phyloP scores from a whole-genome alignment of 352 stramenopile genomes.

The Phytophthora niederhauseri region DNA sequence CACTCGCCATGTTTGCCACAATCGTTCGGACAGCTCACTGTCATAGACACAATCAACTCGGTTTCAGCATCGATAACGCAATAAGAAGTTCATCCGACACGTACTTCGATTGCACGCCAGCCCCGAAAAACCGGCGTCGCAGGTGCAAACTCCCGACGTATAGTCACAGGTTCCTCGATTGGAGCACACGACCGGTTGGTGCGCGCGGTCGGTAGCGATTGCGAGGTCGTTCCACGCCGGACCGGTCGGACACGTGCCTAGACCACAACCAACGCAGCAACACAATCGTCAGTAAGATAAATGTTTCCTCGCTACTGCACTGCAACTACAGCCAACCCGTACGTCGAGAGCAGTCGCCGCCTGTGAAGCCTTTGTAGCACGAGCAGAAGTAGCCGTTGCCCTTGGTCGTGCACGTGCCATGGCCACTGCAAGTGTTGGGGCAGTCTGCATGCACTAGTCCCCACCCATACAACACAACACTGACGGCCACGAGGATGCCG shows the following conservation, averaged over 20 bases:
- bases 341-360: slow-evolving; percentile 91
- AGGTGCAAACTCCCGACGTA: slow-evolving; percentile 67
- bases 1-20: slow-evolving; percentile 76
- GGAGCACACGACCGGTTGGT: slow-evolving; percentile 63
- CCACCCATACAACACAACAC: slow-evolving; percentile 20
- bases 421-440: slow-evolving; percentile 63
- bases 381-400: slow-evolving; percentile 77
- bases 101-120: slow-evolving; percentile 79
- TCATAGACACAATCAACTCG: neutral
- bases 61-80: neutral
- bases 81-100: slow-evolving; percentile 1
- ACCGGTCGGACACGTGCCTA: slow-evolving; percentile 61
- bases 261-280: neutral
- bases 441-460: slow-evolving; percentile 43
- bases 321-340: neutral
- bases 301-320: neutral
- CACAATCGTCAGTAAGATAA: neutral
- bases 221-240: slow-evolving; percentile 66
- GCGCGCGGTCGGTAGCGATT: slow-evolving; percentile 55
- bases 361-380: slow-evolving; percentile 89
- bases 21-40: slow-evolving; percentile 71
- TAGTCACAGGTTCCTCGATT: slow-evolving; percentile 74
- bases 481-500: slow-evolving; percentile 4
- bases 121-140: slow-evolving; percentile 78
- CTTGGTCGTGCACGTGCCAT: slow-evolving; percentile 60